Percentiles rank a stretch among this genome's conserved stretches.
These are phyloP conservation scores for Cenococcum geophilum DNA, from an alignment of 495 filamentous ascomycete genomes.

Conservation along the genomic window DNA sequence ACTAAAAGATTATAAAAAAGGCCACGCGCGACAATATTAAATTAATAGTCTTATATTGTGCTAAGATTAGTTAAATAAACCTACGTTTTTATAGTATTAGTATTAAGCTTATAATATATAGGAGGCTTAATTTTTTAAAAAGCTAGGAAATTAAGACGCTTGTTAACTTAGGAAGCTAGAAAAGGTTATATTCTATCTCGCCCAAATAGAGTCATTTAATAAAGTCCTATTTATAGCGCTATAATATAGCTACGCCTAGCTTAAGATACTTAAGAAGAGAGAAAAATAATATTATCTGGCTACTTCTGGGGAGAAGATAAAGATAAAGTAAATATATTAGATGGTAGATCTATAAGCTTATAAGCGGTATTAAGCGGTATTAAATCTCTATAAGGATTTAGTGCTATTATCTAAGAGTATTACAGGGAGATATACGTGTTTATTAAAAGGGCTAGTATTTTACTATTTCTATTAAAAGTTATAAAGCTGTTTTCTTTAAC, in stretches of 20 bases:
- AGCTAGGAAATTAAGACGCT: conserved; percentile 56
- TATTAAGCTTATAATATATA: conserved; percentile 81
- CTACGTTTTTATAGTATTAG: conserved; percentile 73
- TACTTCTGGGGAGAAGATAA: conserved; percentile 36
- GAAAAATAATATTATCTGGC: conserved; percentile 25
- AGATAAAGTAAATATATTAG: conserved; percentile 39
- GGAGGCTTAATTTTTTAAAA: conserved; percentile 65
- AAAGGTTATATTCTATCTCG: conserved; percentile 42
- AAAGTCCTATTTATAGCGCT: conserved; percentile 48
- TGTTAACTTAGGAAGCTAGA: conserved; percentile 41
- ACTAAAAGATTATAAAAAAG: conserved; percentile 91
- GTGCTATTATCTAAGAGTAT: background rate
- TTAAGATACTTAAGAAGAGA: conserved; percentile 30
- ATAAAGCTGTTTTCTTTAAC: background rate
- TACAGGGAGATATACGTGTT: background rate
- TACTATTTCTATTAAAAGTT: background rate
- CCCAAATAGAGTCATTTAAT: conserved; percentile 83
- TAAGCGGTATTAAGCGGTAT: conserved; percentile 22
- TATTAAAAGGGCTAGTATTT: background rate
- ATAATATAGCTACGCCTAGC: conserved; percentile 24
- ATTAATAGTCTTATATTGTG: conserved; percentile 86
- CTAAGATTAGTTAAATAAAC: conserved; percentile 90
- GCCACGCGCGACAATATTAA: conserved; percentile 78
- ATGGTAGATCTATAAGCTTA: conserved; percentile 41
- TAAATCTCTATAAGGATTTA: conserved; percentile 5